These are phyloP conservation scores for Gracilaria caudata DNA, from an alignment of 23 red algal species.

Conservation along the genomic window DNA sequence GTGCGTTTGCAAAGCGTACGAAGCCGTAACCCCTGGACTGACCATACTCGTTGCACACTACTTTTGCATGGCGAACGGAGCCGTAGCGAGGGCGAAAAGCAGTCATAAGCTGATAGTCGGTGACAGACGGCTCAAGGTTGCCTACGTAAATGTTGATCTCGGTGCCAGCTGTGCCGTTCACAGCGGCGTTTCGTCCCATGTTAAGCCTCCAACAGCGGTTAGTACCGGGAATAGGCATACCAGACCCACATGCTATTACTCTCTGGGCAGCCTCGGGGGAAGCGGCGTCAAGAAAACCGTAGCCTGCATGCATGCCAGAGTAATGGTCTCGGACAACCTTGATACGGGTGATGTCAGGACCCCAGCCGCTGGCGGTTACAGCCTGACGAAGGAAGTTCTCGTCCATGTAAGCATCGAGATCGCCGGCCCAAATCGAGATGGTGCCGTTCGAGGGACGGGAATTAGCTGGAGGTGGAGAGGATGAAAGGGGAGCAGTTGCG, in stretches of 20 bases:
- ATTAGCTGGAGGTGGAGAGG: slow-evolving; percentile 17
- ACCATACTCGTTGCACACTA: slow-evolving; percentile 86
- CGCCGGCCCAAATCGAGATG: slow-evolving; percentile 84
- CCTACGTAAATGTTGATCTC: slow-evolving; percentile 89
- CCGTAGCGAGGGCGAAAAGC: slow-evolving; percentile 71
- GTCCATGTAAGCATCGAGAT: slow-evolving; percentile 90
- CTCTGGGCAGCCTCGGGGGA: slow-evolving; percentile 75
- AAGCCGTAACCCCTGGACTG: slow-evolving; percentile 76
- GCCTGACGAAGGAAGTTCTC: slow-evolving; percentile 80
- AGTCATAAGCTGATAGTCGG: slow-evolving; percentile 82
- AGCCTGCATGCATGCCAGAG: slow-evolving; percentile 70
- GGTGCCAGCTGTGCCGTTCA: slow-evolving; percentile 36
- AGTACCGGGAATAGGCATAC: slow-evolving; percentile 79
- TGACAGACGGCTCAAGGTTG: slow-evolving; percentile 69
- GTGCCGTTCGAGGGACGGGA: slow-evolving; percentile 28
- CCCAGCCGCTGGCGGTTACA: slow-evolving; percentile 78
- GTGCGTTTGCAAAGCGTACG: slow-evolving; percentile 65
- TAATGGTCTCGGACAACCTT: slow-evolving; percentile 84
- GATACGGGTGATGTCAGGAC: slow-evolving; percentile 75
- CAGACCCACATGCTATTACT: slow-evolving; percentile 59
- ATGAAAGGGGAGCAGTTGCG: slow-evolving; percentile 1
- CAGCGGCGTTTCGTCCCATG: slow-evolving; percentile 70
- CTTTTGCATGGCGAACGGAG: slow-evolving; percentile 84
- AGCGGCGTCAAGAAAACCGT: slow-evolving; percentile 78
- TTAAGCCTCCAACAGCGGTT: slow-evolving; percentile 84